Evolutionary conservation across 2,329 filamentous ascomycete genomes (phyloP), one percentile per base, ranked within the genome.

Genomic region (Exophiala sideris): DNA sequence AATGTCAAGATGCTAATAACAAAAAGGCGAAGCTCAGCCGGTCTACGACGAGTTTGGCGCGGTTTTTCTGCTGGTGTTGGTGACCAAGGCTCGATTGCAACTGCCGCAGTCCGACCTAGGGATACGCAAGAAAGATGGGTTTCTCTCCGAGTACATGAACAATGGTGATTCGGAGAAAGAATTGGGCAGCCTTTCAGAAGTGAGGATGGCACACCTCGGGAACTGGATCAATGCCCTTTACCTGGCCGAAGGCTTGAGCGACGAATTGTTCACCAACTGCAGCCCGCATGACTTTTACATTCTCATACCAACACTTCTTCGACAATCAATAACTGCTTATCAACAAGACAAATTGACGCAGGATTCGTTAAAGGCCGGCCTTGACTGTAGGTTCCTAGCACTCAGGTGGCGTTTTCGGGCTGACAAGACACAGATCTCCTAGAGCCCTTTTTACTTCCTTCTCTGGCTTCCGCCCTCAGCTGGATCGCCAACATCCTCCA

Each of bases 31-130:
- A 61, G 82, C 81, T 49, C 83, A 85, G 61, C 82, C 82, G 0
- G 76, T 84, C 2, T 86, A 86, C 58, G 83, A 86, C 60, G 83
- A 86, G 59, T 86, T 85, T 56, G 81, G 81, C 2, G 79, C 81
- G 11, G 77, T 85, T 18, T 69, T 86, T 10, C 71, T 86, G 1
- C 71, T 86, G 36, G 72, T 84, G 3, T 70, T 84, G 38, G 77
- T 79, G 0, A 78, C 82, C 53, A 76, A 80, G 29, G 75, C 82
- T 62, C 81, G 83, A 41, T 84, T 83, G 58, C 74, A 78, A 47
- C 65, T 85, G 41, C 72, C 66, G 33, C 71, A 70, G 40, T 68
- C 74, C 18, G 81, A 85, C 14, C 67, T 85, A 12, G 81, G 80
- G 1, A 73, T 83, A 10, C 67, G 69, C 1, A 68, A 65, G 29